phyloP scores from a whole-genome alignment of 2,329 filamentous ascomycete genomes.

The Aspergillus clavatus region DNA sequence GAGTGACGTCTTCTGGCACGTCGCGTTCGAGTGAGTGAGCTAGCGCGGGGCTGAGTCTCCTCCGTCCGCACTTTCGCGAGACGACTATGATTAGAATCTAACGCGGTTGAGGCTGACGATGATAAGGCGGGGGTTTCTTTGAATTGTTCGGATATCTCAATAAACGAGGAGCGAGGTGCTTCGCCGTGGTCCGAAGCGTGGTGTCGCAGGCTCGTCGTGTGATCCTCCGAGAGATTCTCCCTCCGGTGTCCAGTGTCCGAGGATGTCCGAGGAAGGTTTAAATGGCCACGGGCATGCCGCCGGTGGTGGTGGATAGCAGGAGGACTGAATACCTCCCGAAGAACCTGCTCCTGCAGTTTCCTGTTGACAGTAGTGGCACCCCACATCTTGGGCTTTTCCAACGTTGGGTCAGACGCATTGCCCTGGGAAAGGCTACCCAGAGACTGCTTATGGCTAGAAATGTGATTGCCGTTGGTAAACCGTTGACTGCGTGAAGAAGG shows the following conservation, averaged over 20 bases:
- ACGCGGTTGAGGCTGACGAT: constrained; percentile 36
- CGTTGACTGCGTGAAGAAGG: constrained; percentile 16
- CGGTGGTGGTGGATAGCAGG: constrained; percentile 77
- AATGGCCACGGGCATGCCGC: constrained; percentile 59
- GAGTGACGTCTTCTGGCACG: constrained; percentile 67
- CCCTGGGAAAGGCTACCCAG: constrained; percentile 12
- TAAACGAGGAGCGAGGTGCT: constrained; percentile 19
- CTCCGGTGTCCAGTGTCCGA: constrained; percentile 30
- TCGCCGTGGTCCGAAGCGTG: constrained; percentile 16
- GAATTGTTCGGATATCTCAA: constrained; percentile 25
- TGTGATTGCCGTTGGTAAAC: constrained; percentile 17
- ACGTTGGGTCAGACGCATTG: constrained; percentile 20
- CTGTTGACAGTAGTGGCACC: constrained; percentile 89
- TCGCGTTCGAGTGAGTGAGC: constrained; percentile 28
- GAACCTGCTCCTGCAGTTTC: constrained; percentile 79
- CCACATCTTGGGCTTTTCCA: constrained; percentile 60
- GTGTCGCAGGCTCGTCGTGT: constrained; percentile 21
- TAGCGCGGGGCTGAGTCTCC: constrained; percentile 44
- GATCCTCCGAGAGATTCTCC: constrained; percentile 33
- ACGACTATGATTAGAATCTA: constrained; percentile 31
- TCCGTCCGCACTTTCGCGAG: constrained; percentile 33
- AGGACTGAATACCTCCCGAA: constrained; percentile 85
- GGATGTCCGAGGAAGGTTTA: constrained; percentile 54
- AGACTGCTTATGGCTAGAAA: constrained; percentile 8
- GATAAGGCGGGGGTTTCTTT: constrained; percentile 29